phyloP scores from a whole-genome alignment of 805 yeast genomes.

The Barnettozyma wickerhamii region DNA sequence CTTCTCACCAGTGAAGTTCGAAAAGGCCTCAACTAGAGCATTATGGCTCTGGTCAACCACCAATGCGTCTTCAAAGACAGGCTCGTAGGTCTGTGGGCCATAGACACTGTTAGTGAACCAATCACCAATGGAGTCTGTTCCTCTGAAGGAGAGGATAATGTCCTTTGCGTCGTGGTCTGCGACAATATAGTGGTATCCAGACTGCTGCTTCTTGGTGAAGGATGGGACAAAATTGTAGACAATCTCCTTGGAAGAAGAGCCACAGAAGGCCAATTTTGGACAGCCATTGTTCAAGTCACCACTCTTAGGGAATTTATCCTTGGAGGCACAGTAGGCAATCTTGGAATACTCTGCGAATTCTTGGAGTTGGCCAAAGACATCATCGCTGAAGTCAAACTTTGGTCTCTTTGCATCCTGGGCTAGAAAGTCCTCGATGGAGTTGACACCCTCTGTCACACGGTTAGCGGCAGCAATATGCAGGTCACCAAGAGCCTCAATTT shows the following conservation, averaged over 20 bases:
- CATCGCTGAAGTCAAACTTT: conserved; percentile 1
- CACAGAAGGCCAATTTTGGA: conserved; percentile 12
- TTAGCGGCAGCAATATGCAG: not conserved
- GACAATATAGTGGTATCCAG: conserved; percentile 4
- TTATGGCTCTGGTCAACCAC: not conserved
- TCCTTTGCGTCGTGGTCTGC: conserved; percentile 1
- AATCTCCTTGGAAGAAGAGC: not conserved
- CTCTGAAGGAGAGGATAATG: conserved; percentile 4
- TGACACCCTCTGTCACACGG: not conserved
- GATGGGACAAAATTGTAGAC: not conserved
- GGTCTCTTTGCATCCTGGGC: no score
- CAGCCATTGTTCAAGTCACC: conserved; percentile 15
- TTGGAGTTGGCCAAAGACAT: conserved; percentile 12
- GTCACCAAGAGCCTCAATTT: no score
- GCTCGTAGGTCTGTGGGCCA: conserved; percentile 1
- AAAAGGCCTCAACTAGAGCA: not conserved
- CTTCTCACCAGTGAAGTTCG: not conserved
- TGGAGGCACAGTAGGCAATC: conserved; percentile 19
- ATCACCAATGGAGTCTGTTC: conserved; percentile 5
- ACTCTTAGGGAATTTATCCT: not conserved
- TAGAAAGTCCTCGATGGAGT: not conserved
- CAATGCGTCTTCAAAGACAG: not conserved
- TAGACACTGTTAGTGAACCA: conserved; percentile 5
- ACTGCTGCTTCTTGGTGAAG: conserved; percentile 5
- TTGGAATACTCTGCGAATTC: conserved; percentile 17